Evolutionary conservation across 1,139 yeast genomes (phyloP), one percentile per base, ranked within the genome.

Genomic region (Pichia sp.): DNA sequence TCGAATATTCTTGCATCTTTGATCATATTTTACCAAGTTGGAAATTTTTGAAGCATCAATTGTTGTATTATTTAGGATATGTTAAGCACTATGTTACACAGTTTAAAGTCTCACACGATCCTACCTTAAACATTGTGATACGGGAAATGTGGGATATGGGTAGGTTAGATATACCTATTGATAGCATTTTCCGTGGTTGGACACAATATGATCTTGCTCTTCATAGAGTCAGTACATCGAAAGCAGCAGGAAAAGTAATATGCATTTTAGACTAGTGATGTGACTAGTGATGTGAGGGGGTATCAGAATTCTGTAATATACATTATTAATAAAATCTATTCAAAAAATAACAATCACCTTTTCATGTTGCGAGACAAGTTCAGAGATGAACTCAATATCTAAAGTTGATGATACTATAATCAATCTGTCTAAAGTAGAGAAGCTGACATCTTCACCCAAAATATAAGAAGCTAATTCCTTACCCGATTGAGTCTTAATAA

Each of bases 211-310:
- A 69, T 33, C 55, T 62, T 6, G 91, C 86, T 0, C 53, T 73
- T 37, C 69, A 70, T 7, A 64, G 62, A 46, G 56, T 80, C 22
- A 58, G 55, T 12, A 56, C 66, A n/a, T 71, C 73, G 39, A 65
- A 60, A 38, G 78, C 81, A 4, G 68, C 68, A 43, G 95, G 94
- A 23, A 84, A 84, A 56, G 67, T 82, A 31, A 69, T 83, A 5
- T 38, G 51, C 28, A 37, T 43, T 14, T 28, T 50, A n/a, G 30
- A 26, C 10, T 26, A 26, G 30, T 14, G n/a, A n/a, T n/a, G n/a
- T n/a, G n/a, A n/a, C n/a, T n/a, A n/a, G n/a, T n/a, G n/a, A n/a
- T n/a, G n/a, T n/a, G n/a, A n/a, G n/a, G n/a, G n/a, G n/a, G n/a
- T n/a, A n/a, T n/a, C n/a, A n/a, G n/a, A n/a, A n/a, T n/a, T n/a